Base-by-base conservation (phyloP, 2,329 filamentous ascomycete species). In the Colletotrichum musae region DNA sequence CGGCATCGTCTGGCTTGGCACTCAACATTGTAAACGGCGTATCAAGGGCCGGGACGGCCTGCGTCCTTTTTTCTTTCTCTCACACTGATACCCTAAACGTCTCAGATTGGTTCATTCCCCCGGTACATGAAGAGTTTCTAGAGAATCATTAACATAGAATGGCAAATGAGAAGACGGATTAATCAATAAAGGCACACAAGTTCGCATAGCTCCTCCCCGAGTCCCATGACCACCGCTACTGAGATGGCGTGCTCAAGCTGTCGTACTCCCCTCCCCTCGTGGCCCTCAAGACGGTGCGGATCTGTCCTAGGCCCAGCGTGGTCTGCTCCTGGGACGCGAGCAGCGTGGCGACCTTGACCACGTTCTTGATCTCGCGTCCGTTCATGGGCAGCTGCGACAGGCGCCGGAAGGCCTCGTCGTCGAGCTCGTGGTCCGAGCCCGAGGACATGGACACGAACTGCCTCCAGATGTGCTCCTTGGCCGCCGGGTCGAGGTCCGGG, bases 381-480 rank as follows among this genome's bases (percentile, higher is more conserved):
- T 75, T 75, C 71, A 66, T 67, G 48, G 70, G 43, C 18, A 73
- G 39, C 2, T 58, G 53, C 2, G 63, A 62, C 64, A 74, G 53
- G 63, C 71, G 68, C 6, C 45, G 4, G 2, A 58, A 52, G 3
- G 48, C 36, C 3, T 69, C 59, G 59, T 71, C 72, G 24, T 18
- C 15, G 10, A 52, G 13, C 3, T 71, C 72, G 21, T 71, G 61
- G 16, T 43, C 41, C 41, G 41, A 15, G 50, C 70, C 72, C 13
- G 41, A 43, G 13, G 41, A 43, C 41, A 12, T n/a, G 13, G 41
- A 10, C 10, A 43, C 41, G 47, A 78, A 64, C 12, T 71, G 75
- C 9, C 74, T 36, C 76, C 78, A 79, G 15, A 79, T 59, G 18
- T 72, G 47, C 5, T 74, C 56, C 2, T 75, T 63, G 24, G 75